Base-by-base conservation (phyloP, 352 stramenopile species). In the Globisporangium barbulae region DNA sequence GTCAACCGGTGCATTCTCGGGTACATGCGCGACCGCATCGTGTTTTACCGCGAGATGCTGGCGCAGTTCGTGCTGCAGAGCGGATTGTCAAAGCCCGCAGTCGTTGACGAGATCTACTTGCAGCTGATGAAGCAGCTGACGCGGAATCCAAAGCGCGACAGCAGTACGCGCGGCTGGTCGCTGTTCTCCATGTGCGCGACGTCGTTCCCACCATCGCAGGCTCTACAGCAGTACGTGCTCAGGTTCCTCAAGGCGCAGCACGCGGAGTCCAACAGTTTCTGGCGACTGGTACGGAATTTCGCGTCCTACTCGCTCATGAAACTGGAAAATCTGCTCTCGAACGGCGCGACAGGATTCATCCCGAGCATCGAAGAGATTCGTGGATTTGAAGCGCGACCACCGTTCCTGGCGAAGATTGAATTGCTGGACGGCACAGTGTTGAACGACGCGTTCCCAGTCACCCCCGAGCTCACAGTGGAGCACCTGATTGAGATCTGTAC, bases 21-120 rank as follows among this genome's bases (percentile, higher is more conserved):
- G 1, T 98, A 98, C 78, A 98, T 97, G 89, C 89, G 94, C 3
- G 94, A 98, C 61, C 94, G 96, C 8, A 89, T 96, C 57, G 93
- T 98, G 37, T 93, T 89, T 60, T 98, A 97, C 65, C 91, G 93
- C 12, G 93, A 97, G 48, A 98, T 96, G 76, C 75, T 98, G 33
- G 93, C 92, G 17, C 93, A 98, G 70, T 97, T 97, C 56, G 92
- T 98, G 50, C 73, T 98, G 22, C 87, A 96, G 63, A 96, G 97
- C 63, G 94, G 90, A 1, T 61, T 98, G 15, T 83, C 94, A 45
- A 87, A 96, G 39, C 65, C 81, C 3, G 86, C 82, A 45, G 70
- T 98, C 15, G 83, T 95, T n/a, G 90, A 98, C 65, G 94, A 98
- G 74, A 97, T 98, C 54, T 98, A 97, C 62, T 45, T 97, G 19